Base-by-base conservation (phyloP, 139 green algal species). In the Bryopsis sp. region DNA sequence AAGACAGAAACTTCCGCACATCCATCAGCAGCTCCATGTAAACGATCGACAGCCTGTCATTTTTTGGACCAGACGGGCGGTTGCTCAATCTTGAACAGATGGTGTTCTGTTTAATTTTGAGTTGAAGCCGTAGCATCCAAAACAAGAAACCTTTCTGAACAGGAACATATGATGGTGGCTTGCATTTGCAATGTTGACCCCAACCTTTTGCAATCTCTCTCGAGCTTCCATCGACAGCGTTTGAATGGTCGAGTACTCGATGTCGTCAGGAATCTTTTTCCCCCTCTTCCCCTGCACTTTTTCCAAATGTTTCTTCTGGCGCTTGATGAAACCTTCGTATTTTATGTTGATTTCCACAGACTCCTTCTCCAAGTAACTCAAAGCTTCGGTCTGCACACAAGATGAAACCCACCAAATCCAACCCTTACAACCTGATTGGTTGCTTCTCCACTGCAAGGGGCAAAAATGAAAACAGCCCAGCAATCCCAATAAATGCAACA, bases 291-390 rank as follows among this genome's bases (percentile, higher is more conserved):
- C 71, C 29, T 72, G 76, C 48, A 95, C 48, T 39, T 82, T 66
- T 29, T 82, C 71, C 62, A 93, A 68, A 79, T 96, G 89, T 79
- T 88, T 72, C 71, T 83, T 63, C 76, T 95, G 89, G 1, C 94
- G 81, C 2, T 72, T 58, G 64, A 98, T 95, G 81, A 99, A 98
- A 4, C 92, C 93, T 1, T 81, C 85, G 70, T 98, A 99, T 79
- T 99, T 99, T 74, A 98, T 90, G 47, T 92, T 82, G 31, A 96
- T 95, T 78, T 99, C 94, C 8, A 89, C 89, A 2, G 77, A 82
- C 76, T 97, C 90, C 58, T 86, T 78, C 79, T 96, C 92, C 1
- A 54, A 36, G 0, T 38, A 28, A 0, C 59, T 74, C 46, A 93
- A 57, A 5, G 22, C n/a, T n/a, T n/a, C n/a, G n/a, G n/a, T n/a